These are phyloP conservation scores for Penicillium corylophilum DNA, from an alignment of 2,329 filamentous ascomycete genomes.

Conservation along the genomic window DNA sequence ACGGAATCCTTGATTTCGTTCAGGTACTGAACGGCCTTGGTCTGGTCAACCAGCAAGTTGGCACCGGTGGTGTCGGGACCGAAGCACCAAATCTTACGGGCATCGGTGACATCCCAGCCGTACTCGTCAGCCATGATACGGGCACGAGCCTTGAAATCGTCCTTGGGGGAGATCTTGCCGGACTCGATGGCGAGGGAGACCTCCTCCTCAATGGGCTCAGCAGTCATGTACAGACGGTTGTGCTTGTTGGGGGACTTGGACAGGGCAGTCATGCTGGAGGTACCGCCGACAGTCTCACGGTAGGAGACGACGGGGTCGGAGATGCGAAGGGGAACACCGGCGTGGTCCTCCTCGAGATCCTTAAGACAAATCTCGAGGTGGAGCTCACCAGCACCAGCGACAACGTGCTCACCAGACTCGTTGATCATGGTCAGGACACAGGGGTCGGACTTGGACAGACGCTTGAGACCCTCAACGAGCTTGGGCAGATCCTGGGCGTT, in stretches of 20 bases:
- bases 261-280: conserved; percentile 91
- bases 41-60: conserved; percentile 99
- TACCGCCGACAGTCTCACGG: conserved; percentile 86
- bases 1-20: conserved; percentile 99
- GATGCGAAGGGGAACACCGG: conserved; percentile 94
- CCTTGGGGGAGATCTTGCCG: conserved; percentile 90
- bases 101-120: conserved; percentile 99
- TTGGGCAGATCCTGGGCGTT: conserved; percentile 99
- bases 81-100: conserved; percentile 99
- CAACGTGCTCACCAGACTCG: conserved; percentile 96
- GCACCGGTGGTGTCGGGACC: conserved; percentile 95
- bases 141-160: conserved; percentile 98
- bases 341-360: conserved; percentile 99
- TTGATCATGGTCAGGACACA: conserved; percentile 89
- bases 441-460: conserved; percentile 99
- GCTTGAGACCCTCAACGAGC: conserved; percentile 99
- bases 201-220: conserved; percentile 88
- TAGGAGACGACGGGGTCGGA: conserved; percentile 98
- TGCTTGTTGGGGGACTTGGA: conserved; percentile 99
- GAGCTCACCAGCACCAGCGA: conserved; percentile 98
- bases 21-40: conserved; percentile 99
- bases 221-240: conserved; percentile 98
- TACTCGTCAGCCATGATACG: conserved; percentile 94
- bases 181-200: conserved; percentile 84
- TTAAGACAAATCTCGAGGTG: conserved; percentile 99